Percentiles rank a stretch among this genome's conserved stretches.
Evolutionary conservation across 805 yeast genomes (phyloP).

Genomic region (Starmerella floricola): DNA sequence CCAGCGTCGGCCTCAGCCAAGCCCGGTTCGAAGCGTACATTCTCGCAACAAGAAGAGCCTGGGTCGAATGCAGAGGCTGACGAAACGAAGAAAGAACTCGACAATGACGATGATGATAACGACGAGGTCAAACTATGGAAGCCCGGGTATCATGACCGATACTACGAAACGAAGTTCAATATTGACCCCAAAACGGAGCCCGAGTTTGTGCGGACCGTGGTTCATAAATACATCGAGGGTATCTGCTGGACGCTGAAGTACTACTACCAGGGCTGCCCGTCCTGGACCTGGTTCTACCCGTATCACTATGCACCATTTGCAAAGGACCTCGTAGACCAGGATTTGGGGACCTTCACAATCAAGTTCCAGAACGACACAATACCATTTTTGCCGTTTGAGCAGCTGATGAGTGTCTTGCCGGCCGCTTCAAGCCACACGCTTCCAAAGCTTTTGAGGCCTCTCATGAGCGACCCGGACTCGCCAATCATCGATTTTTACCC

Average conservation of each 20-base stretch:
- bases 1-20: neutral
- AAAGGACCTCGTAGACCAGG: slow-evolving; percentile 55
- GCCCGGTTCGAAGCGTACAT: neutral
- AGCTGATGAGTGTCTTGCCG: slow-evolving; percentile 93
- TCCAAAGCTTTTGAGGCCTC: slow-evolving; percentile 61
- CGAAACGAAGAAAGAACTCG: slow-evolving; percentile 12
- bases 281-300: slow-evolving; percentile 98
- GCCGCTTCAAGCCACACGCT: slow-evolving; percentile 75
- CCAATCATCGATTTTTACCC: slow-evolving; percentile 91
- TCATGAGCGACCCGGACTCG: slow-evolving; percentile 83
- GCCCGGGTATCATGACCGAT: slow-evolving; percentile 74
- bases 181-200: slow-evolving; percentile 40
- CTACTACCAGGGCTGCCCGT: slow-evolving; percentile 95
- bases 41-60: neutral
- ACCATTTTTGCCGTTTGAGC: slow-evolving; percentile 89
- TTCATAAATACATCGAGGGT: slow-evolving; percentile 74
- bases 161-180: slow-evolving; percentile 65
- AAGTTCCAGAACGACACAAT: slow-evolving; percentile 46
- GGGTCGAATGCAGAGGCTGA: neutral
- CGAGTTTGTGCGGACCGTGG: slow-evolving; percentile 46
- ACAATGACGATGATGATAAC: slow-evolving; percentile 28
- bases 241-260: slow-evolving; percentile 91
- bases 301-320: slow-evolving; percentile 98
- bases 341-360: slow-evolving; percentile 37
- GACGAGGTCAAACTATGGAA: slow-evolving; percentile 61